A percentile compares a stretch with the other conserved stretches of the same genome.
These are phyloP conservation scores for Gaeumannomyces sp. DNA, from an alignment of 2,329 filamentous ascomycete genomes.

Conservation along the genomic window DNA sequence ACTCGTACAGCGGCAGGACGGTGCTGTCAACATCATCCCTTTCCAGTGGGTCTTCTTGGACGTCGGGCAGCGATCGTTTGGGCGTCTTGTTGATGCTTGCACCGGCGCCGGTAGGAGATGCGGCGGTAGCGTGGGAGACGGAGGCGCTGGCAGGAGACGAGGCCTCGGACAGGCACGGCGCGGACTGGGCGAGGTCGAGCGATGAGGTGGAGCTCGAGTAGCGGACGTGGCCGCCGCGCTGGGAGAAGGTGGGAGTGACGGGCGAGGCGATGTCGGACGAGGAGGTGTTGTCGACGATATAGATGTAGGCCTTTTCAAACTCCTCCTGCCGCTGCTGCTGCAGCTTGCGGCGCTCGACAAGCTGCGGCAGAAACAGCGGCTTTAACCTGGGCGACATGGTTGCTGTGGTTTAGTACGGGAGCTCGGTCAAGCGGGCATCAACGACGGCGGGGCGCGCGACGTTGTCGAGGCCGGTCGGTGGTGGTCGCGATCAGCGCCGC, in stretches of 20 bases:
- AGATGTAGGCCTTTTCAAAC: slow-evolving; percentile 31
- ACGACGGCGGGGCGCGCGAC: too few species aligned
- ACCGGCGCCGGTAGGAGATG: slow-evolving; percentile 21
- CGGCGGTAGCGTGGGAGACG: slow-evolving; percentile 1
- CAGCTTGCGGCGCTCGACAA: slow-evolving; percentile 43
- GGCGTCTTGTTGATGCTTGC: slow-evolving; percentile 34
- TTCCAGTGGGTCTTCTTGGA: slow-evolving; percentile 76
- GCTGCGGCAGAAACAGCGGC: slow-evolving; percentile 46
- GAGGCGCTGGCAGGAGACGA: slow-evolving; percentile 38
- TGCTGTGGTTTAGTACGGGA: not conserved
- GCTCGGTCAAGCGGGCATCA: too few species aligned
- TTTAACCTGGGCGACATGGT: slow-evolving; percentile 44
- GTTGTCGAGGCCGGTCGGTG: too few species aligned
- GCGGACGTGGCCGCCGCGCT: slow-evolving; percentile 43
- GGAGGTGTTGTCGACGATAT: slow-evolving; percentile 48
- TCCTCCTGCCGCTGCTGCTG: slow-evolving; percentile 22
- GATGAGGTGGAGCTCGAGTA: slow-evolving; percentile 73
- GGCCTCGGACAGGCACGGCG: slow-evolving; percentile 34
- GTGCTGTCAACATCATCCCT: slow-evolving; percentile 54
- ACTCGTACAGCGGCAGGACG: slow-evolving; percentile 28
- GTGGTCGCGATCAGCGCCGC: too few species aligned
- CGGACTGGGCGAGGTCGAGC: slow-evolving; percentile 46
- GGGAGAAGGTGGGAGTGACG: slow-evolving; percentile 62
- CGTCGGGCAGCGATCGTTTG: slow-evolving; percentile 69
- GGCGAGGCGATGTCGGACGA: slow-evolving; percentile 63